These are phyloP conservation scores for Aspergillus bombycis DNA, from an alignment of 2,329 filamentous ascomycete genomes.

Conservation along the genomic window DNA sequence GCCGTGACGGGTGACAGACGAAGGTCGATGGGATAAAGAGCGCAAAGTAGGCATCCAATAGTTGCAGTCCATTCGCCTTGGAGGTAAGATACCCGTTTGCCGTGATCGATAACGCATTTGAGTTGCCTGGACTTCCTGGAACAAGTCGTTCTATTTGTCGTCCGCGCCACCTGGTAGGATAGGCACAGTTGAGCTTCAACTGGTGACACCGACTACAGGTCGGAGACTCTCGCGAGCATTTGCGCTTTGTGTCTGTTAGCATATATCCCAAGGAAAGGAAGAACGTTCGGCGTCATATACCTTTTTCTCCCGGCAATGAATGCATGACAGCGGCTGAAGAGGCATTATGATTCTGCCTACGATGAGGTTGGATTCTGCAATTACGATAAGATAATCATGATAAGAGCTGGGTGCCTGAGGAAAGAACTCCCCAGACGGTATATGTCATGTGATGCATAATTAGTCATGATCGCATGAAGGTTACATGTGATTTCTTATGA, in stretches of 20 bases:
- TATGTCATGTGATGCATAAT: too few relatives aligned
- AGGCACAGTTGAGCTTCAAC: neutral
- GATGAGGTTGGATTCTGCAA: too few relatives aligned
- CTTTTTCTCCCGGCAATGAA: neutral
- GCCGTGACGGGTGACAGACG: neutral
- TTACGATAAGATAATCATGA: too few relatives aligned
- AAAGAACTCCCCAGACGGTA: accelerated
- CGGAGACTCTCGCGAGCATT: constrained; percentile 4
- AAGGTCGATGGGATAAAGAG: constrained; percentile 7
- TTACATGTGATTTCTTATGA: too few relatives aligned
- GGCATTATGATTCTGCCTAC: neutral
- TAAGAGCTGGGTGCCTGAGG: too few relatives aligned
- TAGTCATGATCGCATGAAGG: too few relatives aligned
- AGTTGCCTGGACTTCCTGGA: too few relatives aligned
- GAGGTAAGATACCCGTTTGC: neutral
- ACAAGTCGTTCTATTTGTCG: neutral
- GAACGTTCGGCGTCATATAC: neutral
- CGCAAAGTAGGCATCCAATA: neutral
- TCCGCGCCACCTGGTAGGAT: neutral
- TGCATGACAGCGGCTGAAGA: neutral
- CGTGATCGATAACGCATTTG: neutral
- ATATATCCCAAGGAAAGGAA: accelerated
- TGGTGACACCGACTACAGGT: neutral
- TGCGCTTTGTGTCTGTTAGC: neutral
- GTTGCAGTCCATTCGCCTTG: neutral